Base-by-base conservation (phyloP, 139 green algal species). In the Auxenochlorella protothecoides region DNA sequence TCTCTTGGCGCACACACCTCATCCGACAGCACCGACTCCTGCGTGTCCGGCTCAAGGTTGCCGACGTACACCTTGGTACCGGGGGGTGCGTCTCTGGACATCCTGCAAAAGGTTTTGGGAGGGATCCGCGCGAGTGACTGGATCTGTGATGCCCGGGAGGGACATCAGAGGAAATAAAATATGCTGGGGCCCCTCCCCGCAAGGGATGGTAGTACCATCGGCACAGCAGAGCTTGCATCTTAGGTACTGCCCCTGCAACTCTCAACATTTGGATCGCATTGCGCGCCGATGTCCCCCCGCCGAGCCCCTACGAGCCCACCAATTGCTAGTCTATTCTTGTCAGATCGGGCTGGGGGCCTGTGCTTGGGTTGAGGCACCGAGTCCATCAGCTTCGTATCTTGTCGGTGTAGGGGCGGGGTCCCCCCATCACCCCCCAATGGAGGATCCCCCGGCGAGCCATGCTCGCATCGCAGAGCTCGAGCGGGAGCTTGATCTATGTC, bases 381-480 rank as follows among this genome's bases (percentile, higher is more conserved):
- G 57, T 9, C 57, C 9, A 62, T 9, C 57, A 2, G 11, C 9
- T 11, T 9, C 57, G 57, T 62, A 15, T 62, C 57, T 62, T 9
- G 11, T 62, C 57, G 57, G 9, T 9, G 9, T 9, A 15, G 9
- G 57, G 9, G 9, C 57, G 9, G 57, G 9, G 57, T 15, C 9
- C 57, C 57, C 9, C 57, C 57, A 62, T 62, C 9, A 11, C 57
- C 9, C 9, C 57, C 57, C 9, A 9, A 62, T 11, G 57, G 57
- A 9, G 57, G 57, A 62, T 62, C 57, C 57, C 57, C 9, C 57
- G 57, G 57, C 57, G 57, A 11, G 9, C 57, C 11, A 44, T 44
- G 27, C 59, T 51, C 68, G 60, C 53, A 53, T 79, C 5, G 59
- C 65, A 7, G 66, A 78, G 16, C 73, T 78, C n/a, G 27, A 78